These are phyloP conservation scores for Vinca minor DNA, from an alignment of 257 asterid genomes.

Conservation along the genomic window DNA sequence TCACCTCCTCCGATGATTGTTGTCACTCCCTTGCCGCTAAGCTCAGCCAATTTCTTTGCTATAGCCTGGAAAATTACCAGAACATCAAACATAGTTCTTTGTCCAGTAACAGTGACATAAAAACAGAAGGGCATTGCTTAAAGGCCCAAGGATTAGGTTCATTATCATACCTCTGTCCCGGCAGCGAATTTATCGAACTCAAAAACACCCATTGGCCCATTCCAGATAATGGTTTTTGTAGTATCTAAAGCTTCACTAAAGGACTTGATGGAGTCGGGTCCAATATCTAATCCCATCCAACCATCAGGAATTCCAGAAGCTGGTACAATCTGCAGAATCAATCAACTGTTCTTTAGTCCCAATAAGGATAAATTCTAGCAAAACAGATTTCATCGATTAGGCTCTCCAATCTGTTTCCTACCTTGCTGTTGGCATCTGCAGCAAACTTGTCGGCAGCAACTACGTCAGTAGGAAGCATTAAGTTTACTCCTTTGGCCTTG, in stretches of 20 bases:
- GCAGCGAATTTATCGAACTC: constrained; percentile 85
- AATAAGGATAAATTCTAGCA: background rate
- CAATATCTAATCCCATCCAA: constrained; percentile 87
- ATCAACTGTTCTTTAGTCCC: background rate
- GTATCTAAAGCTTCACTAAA: constrained; percentile 54
- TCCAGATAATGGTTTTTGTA: constrained; percentile 71
- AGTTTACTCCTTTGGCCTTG: constrained; percentile 62
- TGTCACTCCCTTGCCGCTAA: constrained; percentile 86
- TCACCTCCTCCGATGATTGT: constrained; percentile 89
- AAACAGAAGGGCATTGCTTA: background rate
- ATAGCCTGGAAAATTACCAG: constrained; percentile 33
- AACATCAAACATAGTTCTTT: background rate
- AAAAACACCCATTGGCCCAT: constrained; percentile 89
- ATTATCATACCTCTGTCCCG: constrained; percentile 58
- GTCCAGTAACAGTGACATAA: too few species aligned
- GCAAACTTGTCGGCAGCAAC: constrained; percentile 72
- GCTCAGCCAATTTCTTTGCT: constrained; percentile 75
- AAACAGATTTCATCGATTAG: too few species aligned
- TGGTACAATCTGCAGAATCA: constrained; percentile 43
- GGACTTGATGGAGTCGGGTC: constrained; percentile 65
- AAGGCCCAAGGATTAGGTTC: background rate
- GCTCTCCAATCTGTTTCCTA: background rate
- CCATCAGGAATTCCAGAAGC: constrained; percentile 83
- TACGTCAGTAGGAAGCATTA: constrained; percentile 67
- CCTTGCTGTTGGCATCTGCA: constrained; percentile 82